phyloP scores from a whole-genome alignment of 2,329 filamentous ascomycete species.

The Lojkania enalia region DNA sequence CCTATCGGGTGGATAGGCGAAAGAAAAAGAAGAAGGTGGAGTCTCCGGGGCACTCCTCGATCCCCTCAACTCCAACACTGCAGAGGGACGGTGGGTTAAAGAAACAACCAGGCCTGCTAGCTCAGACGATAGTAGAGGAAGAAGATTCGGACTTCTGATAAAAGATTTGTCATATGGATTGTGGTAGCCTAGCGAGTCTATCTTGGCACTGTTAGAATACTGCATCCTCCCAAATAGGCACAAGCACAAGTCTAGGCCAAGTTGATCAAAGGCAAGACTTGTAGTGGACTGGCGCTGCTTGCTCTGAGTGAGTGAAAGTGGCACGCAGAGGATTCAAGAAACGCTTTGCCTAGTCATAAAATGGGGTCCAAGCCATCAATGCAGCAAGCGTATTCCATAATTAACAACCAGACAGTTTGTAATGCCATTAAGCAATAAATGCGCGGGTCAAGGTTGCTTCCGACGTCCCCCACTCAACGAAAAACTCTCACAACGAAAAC shows the following conservation, averaged over 20 bases:
- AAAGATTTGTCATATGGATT: not conserved
- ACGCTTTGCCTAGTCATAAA: not conserved
- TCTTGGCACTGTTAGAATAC: too few relatives aligned
- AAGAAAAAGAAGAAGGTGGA: conserved; percentile 25
- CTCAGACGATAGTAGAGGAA: conserved; percentile 73
- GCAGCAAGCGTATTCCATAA: too few relatives aligned
- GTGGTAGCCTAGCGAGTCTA: too few relatives aligned
- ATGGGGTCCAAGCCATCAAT: too few relatives aligned
- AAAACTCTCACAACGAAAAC: conserved; percentile 1
- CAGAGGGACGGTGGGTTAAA: conserved; percentile 31
- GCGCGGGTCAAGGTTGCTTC: too few relatives aligned
- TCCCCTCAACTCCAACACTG: conserved; percentile 20
- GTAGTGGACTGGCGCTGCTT: too few relatives aligned
- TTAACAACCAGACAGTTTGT: too few relatives aligned
- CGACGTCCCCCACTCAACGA: too few relatives aligned
- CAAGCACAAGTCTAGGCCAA: too few relatives aligned
- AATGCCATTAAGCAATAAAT: too few relatives aligned
- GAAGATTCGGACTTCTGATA: conserved; percentile 59
- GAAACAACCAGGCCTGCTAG: conserved; percentile 56
- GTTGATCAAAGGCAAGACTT: too few relatives aligned
- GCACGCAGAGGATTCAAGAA: not conserved
- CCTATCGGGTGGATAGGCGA: conserved; percentile 35
- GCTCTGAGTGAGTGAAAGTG: not conserved
- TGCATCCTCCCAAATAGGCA: too few relatives aligned
- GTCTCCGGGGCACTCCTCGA: conserved; percentile 17